Percentiles rank a stretch among this genome's conserved stretches.
phyloP scores from a whole-genome alignment of 2,329 filamentous ascomycete species.

The Acephala macrosclerotiorum region DNA sequence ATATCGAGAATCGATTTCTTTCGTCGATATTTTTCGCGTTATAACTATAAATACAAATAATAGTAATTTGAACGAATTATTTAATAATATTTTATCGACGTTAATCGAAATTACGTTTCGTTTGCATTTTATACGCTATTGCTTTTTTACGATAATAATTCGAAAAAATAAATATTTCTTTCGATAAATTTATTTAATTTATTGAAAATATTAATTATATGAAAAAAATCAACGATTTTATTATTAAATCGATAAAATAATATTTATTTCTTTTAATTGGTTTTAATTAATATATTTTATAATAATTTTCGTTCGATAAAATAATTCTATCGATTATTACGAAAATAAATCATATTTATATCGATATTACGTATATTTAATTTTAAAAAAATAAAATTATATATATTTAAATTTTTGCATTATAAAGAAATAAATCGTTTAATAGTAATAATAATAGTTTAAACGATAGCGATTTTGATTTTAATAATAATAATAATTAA shows the following conservation, averaged over 20 bases:
- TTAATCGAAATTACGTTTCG: slow-evolving; percentile 31
- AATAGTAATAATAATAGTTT: slow-evolving; percentile 18
- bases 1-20: slow-evolving; percentile 17
- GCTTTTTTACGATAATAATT: slow-evolving; percentile 26
- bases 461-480: too few species aligned
- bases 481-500: too few species aligned
- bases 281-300: slow-evolving; percentile 23
- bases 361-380: slow-evolving; percentile 20
- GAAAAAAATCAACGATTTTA: slow-evolving; percentile 15
- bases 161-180: slow-evolving; percentile 24
- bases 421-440: too few species aligned
- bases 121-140: slow-evolving; percentile 25
- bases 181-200: slow-evolving; percentile 22
- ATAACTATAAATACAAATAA: slow-evolving; percentile 24
- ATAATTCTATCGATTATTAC: slow-evolving; percentile 15
- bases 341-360: slow-evolving; percentile 24
- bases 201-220: slow-evolving; percentile 20
- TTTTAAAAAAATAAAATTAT: slow-evolving; percentile 27
- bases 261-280: slow-evolving; percentile 6
- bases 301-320: too few species aligned
- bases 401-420: slow-evolving; percentile 23
- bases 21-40: slow-evolving; percentile 23
- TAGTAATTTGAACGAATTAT: slow-evolving; percentile 17
- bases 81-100: slow-evolving; percentile 16
- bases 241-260: too few species aligned